Evolutionary conservation across 2,329 filamentous ascomycete genomes (phyloP), one percentile per base, ranked within the genome.

Genomic region (Diaporthe vexans): DNA sequence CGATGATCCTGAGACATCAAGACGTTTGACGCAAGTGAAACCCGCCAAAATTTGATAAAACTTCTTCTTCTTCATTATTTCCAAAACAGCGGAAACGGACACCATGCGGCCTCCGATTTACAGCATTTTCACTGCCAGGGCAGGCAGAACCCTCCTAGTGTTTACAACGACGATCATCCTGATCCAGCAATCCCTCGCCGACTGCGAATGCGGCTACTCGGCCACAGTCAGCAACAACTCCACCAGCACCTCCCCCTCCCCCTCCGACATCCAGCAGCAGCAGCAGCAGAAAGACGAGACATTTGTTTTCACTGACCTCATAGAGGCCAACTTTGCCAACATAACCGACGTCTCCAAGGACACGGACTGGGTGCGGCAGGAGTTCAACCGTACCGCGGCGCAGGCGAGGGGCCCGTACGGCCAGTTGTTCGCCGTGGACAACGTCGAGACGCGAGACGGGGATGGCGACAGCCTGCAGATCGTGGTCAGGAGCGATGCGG

Each of bases 121-220:
- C 19, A 26, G 19, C 24, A 46, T n/a, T 8, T 11, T 24, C 21
- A 61, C 24, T n/a, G 10, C 19, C 13, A 35, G 40, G 43, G 7
- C 11, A 29, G 37, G 46, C 13, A 67, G 10, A 17, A 37, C 24
- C 17, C 48, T 52, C 37, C 46, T 65, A 13, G 3, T n/a, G 35
- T 57, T 74, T 37, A 19, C 26, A n/a, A 33, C 77, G 17, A 63
- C 73, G 35, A 71, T 78, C 56, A 75, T 80, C 61, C 59, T 74
- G 40, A 51, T 77, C 56, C 74, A 72, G 24, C 72, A 75, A 11
- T 79, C 78, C 51, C 56, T 76, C 17, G 87, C 88, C 7, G 85
- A 87, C 76, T 95, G 94, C 83, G 90, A 93, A 78, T 96, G 94
- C 80, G 94, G 94, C 69, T 95, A 94, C 81, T 88, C 88, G 4